These are phyloP conservation scores for Lipomyces oligophaga DNA, from an alignment of 805 yeast species.

Conservation along the genomic window DNA sequence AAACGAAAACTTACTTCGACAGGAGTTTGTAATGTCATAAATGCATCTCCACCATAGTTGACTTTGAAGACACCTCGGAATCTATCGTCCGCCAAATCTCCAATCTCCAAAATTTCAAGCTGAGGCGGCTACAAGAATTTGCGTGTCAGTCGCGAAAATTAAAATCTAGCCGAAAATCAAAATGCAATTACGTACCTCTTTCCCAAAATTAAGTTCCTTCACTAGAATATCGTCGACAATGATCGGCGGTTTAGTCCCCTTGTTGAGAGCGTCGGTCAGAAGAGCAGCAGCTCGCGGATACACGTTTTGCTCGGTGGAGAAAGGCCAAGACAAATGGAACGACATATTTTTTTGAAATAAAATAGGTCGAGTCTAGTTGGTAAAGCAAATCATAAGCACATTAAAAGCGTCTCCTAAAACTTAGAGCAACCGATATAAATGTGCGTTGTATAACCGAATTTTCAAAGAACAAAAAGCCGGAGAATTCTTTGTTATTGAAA, in stretches of 20 bases:
- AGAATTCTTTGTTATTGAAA: too few species aligned
- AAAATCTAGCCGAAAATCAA: not conserved
- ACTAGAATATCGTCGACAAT: conserved; percentile 66
- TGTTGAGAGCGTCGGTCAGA: conserved; percentile 66
- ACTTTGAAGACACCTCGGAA: conserved; percentile 80
- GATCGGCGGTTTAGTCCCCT: conserved; percentile 64
- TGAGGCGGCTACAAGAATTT: conserved; percentile 47
- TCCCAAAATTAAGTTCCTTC: conserved; percentile 68
- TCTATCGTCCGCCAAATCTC: conserved; percentile 70
- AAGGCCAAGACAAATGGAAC: conserved; percentile 72
- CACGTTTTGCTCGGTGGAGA: conserved; percentile 62
- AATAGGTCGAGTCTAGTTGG: too few species aligned
- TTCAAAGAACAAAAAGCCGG: too few species aligned
- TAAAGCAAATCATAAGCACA: too few species aligned
- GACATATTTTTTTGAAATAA: too few species aligned
- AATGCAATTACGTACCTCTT: conserved; percentile 38
- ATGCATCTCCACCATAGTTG: conserved; percentile 71
- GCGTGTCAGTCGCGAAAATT: not conserved
- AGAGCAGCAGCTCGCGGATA: conserved; percentile 60
- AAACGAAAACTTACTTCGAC: conserved; percentile 40
- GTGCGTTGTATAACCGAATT: too few species aligned
- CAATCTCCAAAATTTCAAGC: conserved; percentile 76
- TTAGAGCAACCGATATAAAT: too few species aligned
- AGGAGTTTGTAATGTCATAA: conserved; percentile 67
- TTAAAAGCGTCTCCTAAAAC: too few species aligned